Conservation (phyloP, 495 filamentous ascomycete genomes). For the Penicillium coffeae region DNA sequence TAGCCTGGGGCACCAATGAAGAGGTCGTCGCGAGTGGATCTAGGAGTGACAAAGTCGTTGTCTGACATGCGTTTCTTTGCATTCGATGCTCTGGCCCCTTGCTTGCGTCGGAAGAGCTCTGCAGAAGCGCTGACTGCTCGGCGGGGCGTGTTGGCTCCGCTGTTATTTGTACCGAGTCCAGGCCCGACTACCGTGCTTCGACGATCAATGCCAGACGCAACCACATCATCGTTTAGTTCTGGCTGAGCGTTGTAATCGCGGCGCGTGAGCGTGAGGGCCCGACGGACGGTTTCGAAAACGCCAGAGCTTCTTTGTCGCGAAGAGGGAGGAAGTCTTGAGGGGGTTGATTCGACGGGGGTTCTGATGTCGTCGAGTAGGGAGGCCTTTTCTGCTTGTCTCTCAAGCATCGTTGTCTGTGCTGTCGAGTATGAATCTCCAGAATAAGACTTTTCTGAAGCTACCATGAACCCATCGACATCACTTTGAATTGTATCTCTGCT, state of each 20-base stretch:
- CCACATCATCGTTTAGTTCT: slow-evolving; percentile 12
- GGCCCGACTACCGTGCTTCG: slow-evolving; percentile 27
- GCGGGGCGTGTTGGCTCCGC: slow-evolving; percentile 32
- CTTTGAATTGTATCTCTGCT: slow-evolving; percentile 22
- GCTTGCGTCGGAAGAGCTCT: slow-evolving; percentile 56
- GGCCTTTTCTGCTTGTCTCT: slow-evolving; percentile 64
- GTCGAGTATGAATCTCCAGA: slow-evolving; percentile 65
- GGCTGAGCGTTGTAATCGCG: slow-evolving; percentile 22
- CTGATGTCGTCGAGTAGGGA: slow-evolving; percentile 43
- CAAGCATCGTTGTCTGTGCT: slow-evolving; percentile 57
- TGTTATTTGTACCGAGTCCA: background rate
- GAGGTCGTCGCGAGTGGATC: slow-evolving; percentile 30
- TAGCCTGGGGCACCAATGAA: slow-evolving; percentile 26
- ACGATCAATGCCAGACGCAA: slow-evolving; percentile 35
- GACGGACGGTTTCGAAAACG: slow-evolving; percentile 51
- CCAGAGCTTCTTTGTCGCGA: slow-evolving; percentile 39
- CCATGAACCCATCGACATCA: slow-evolving; percentile 21
- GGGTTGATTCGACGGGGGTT: slow-evolving; percentile 19
- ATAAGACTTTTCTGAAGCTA: slow-evolving; percentile 33
- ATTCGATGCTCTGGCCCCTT: slow-evolving; percentile 56
- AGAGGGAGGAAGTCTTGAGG: slow-evolving; percentile 29
- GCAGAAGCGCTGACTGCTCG: slow-evolving; percentile 58
- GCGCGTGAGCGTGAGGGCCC: slow-evolving; percentile 44
- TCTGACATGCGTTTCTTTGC: slow-evolving; percentile 33
- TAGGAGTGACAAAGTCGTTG: slow-evolving; percentile 9